Percentiles rank a stretch among this genome's conserved stretches.
These are phyloP conservation scores for Aspergillus clavatus DNA, from an alignment of 2,329 filamentous ascomycete genomes.

Conservation along the genomic window DNA sequence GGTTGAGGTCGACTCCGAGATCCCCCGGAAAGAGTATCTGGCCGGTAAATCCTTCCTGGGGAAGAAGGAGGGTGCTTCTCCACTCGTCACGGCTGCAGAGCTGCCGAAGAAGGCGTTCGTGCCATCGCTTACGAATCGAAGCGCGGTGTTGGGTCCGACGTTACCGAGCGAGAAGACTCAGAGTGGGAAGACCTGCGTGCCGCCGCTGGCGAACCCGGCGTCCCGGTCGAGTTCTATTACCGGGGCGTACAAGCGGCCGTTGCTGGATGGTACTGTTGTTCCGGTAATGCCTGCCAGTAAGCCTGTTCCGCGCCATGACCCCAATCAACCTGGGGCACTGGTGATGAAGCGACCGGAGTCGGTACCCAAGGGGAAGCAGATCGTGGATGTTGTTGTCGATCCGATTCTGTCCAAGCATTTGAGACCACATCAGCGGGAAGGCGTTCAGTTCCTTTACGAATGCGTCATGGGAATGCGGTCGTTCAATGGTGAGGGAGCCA, in stretches of 20 bases:
- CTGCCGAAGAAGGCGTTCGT: slow-evolving; percentile 18
- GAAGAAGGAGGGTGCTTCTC: slow-evolving; percentile 22
- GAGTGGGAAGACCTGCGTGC: slow-evolving; percentile 10
- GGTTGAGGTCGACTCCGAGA: slow-evolving; percentile 60
- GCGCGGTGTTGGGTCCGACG: slow-evolving; percentile 6
- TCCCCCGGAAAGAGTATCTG: slow-evolving; percentile 57
- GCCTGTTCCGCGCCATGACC: slow-evolving; percentile 62
- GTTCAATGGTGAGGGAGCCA: slow-evolving; percentile 63
- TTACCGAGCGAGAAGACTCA: slow-evolving; percentile 10
- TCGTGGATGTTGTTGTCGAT: slow-evolving; percentile 70
- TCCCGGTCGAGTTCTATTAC: slow-evolving; percentile 42
- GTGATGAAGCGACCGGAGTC: slow-evolving; percentile 60
- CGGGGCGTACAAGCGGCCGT: slow-evolving; percentile 57
- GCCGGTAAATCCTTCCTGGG: slow-evolving; percentile 27
- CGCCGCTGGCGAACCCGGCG: slow-evolving; percentile 25
- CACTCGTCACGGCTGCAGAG: slow-evolving; percentile 10
- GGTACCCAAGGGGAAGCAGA: slow-evolving; percentile 56
- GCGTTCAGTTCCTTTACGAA: slow-evolving; percentile 67
- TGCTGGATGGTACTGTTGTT: slow-evolving; percentile 51
- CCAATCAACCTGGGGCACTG: slow-evolving; percentile 54
- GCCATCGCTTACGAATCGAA: slow-evolving; percentile 9
- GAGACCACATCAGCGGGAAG: slow-evolving; percentile 64
- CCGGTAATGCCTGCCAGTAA: slow-evolving; percentile 42
- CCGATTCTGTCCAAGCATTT: slow-evolving; percentile 59
- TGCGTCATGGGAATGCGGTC: slow-evolving; percentile 69